Base-by-base conservation (phyloP, 768 basidiomycete species). In the Sporobolomyces pararoseus region DNA sequence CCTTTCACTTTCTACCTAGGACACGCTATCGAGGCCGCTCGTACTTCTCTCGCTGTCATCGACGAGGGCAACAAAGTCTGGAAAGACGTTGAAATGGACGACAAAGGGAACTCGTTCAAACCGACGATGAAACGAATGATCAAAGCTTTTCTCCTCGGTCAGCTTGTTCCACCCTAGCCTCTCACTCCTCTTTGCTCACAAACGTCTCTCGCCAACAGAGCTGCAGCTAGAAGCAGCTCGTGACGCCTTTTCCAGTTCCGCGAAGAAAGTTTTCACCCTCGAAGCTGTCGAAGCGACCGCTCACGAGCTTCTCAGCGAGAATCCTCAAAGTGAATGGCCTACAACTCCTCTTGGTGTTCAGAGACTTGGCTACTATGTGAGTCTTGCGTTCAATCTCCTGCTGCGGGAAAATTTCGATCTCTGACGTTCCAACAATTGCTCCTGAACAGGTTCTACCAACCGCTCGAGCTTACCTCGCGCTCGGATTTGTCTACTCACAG, bases 51-150 rank as follows among this genome's bases (percentile, higher is more conserved):
- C 53, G 53, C 4, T 4, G 32, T 32, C n/a, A 19, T 54, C 32
- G 32, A 54, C 32, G 53, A 54, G 21, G 53, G 29, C 4, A 54
- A 54, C 53, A 34, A 21, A 27, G 35, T 54, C 32, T 54, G 53
- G 53, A 23, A 6, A 12, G n/a, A 54, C 27, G 53, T 35, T 32
- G 31, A 32, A 3, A 7, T 34, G 14, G 53, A 54, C 32, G 53
- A 54, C 53, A 54, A 54, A 37, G 53, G 53, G 3, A 34, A 37
- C 32, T 32, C 29, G 7, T 34, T 54, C 31, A 6, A 32, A 23
- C 53, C 53, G 16, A 54, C 53, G 31, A 34, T 54, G 32, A 19
- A 17, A 16, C 31, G 31, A 23, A 34, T 54, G 7, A 23, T 54
- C 35, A 23, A 54, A 21, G 53, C 32, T 5, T 29, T 10, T 29